phyloP scores from a whole-genome alignment of 2,329 filamentous ascomycete species.

The Pezicula neosporulosa region DNA sequence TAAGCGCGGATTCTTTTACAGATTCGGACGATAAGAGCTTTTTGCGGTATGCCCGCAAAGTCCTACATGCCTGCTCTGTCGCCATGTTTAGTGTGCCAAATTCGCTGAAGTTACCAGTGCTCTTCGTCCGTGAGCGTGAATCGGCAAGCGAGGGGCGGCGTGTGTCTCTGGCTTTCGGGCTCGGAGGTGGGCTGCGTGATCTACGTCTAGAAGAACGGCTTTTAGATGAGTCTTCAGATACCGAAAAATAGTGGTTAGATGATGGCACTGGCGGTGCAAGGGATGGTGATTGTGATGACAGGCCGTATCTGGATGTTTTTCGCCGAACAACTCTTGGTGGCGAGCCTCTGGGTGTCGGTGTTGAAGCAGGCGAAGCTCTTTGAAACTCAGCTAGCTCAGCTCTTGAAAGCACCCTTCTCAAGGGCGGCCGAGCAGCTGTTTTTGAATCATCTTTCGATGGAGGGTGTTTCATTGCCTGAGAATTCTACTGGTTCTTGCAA shows the following conservation, averaged over 20 bases:
- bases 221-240: constrained; percentile 23
- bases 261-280: constrained; percentile 25
- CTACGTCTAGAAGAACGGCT: constrained; percentile 18
- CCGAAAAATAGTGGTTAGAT: constrained; percentile 22
- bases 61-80: constrained; percentile 62
- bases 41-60: constrained; percentile 59
- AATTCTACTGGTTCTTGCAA: constrained; percentile 16
- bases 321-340: constrained; percentile 52
- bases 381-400: constrained; percentile 82
- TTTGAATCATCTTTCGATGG: constrained; percentile 37
- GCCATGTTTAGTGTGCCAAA: constrained; percentile 58
- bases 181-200: constrained; percentile 26
- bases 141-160: constrained; percentile 52
- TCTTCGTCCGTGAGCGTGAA: constrained; percentile 45
- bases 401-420: constrained; percentile 83
- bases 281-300: constrained; percentile 48
- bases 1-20: constrained; percentile 54
- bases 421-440: constrained; percentile 62
- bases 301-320: constrained; percentile 49
- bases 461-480: constrained; percentile 20
- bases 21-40: constrained; percentile 54
- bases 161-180: constrained; percentile 25
- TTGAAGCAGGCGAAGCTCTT: constrained; percentile 39
- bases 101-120: constrained; percentile 37
- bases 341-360: constrained; percentile 44